Conservation (phyloP, 192 early-diverging fungal species). For the Podila minutissima region DNA sequence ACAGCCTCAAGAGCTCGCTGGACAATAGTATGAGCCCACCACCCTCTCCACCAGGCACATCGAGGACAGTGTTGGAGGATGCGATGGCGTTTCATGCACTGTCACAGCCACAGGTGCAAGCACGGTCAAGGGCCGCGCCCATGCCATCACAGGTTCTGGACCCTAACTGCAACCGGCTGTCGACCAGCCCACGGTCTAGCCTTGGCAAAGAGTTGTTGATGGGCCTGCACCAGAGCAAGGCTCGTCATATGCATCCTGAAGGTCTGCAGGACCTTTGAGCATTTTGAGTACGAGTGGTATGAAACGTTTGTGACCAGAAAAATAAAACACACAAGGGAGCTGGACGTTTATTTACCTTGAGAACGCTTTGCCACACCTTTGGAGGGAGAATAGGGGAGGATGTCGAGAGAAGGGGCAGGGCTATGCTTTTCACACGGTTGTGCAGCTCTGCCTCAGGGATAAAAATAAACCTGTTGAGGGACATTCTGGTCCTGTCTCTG, state of each 20-base stretch:
- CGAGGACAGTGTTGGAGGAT: constrained; percentile 3
- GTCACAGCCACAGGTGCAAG: not conserved
- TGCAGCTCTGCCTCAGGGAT: too few species aligned
- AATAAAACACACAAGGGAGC: too few species aligned
- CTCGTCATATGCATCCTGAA: not conserved
- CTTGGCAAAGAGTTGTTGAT: constrained; percentile 4
- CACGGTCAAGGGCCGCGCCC: not conserved
- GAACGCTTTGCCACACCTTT: too few species aligned
- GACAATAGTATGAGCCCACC: constrained; percentile 16
- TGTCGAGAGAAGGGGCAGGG: too few species aligned
- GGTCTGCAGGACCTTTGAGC: not conserved
- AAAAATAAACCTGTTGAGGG: too few species aligned
- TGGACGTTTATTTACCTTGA: too few species aligned
- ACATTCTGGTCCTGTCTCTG: too few species aligned
- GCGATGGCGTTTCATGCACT: constrained; percentile 4
- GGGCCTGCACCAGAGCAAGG: not conserved
- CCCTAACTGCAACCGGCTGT: not conserved
- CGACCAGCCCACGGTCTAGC: not conserved
- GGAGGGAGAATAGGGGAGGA: too few species aligned
- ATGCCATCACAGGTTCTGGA: not conserved
- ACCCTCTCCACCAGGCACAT: constrained; percentile 14
- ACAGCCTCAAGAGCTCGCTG: not conserved
- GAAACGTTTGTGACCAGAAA: too few species aligned
- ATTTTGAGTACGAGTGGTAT: not conserved
- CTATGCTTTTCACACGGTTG: too few species aligned